These are phyloP conservation scores for Leccinum truebloodii DNA, from an alignment of 768 basidiomycete genomes.

Conservation along the genomic window DNA sequence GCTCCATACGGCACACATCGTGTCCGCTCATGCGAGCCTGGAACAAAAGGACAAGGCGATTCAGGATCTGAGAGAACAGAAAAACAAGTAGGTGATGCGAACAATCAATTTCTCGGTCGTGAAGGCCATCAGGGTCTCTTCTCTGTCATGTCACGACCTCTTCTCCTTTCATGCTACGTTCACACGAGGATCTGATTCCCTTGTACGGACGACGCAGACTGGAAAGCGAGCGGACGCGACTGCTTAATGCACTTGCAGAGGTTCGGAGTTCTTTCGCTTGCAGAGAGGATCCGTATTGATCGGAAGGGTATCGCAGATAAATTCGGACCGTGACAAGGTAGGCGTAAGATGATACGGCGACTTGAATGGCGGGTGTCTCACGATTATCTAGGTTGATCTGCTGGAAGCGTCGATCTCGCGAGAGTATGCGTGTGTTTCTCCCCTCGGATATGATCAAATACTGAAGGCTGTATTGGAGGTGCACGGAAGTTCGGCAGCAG, in stretches of 20 bases:
- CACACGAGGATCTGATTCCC: slow-evolving; percentile 17
- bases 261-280: slow-evolving; percentile 39
- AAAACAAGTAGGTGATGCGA: slow-evolving; percentile 64
- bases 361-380: slow-evolving; percentile 6
- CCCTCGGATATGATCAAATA: slow-evolving; percentile 1
- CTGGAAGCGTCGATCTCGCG: slow-evolving; percentile 64
- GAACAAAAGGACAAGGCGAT: slow-evolving; percentile 78
- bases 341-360: slow-evolving; percentile 7
- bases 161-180: neutral
- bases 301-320: slow-evolving; percentile 47
- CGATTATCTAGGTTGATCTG: slow-evolving; percentile 55
- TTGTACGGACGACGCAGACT: slow-evolving; percentile 43
- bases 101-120: neutral
- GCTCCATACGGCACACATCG: slow-evolving; percentile 83
- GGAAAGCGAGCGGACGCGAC: slow-evolving; percentile 71
- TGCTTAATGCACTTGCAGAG: slow-evolving; percentile 70
- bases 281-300: slow-evolving; percentile 13
- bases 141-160: neutral
- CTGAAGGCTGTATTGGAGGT: slow-evolving; percentile 42
- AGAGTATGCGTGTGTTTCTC: slow-evolving; percentile 50
- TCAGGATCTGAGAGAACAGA: slow-evolving; percentile 81
- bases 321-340: slow-evolving; percentile 80
- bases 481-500: slow-evolving; percentile 63
- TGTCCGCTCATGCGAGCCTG: slow-evolving; percentile 78
- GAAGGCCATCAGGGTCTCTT: neutral